Percentiles rank a stretch among this genome's conserved stretches.
These are phyloP conservation scores for Hypoxylon trugodes DNA, from an alignment of 495 filamentous ascomycete genomes.

Conservation along the genomic window DNA sequence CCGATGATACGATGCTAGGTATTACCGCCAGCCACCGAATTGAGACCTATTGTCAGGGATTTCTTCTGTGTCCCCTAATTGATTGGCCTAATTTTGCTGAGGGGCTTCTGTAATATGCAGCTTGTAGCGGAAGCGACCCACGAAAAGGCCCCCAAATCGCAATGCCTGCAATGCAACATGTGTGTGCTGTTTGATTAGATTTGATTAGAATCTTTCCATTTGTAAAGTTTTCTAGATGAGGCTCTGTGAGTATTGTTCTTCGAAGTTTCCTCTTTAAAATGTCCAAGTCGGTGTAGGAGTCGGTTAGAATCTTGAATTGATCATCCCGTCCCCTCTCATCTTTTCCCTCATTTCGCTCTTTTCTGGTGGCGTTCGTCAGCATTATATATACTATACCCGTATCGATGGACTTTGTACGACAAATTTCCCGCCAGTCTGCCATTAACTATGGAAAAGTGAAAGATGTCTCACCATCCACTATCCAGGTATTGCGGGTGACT, in stretches of 20 bases:
- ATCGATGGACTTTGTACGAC: conserved; percentile 6
- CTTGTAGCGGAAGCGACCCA: background rate
- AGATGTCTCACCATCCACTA: background rate
- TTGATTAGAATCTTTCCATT: no score
- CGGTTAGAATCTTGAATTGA: background rate
- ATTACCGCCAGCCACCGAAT: no score
- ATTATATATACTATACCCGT: background rate
- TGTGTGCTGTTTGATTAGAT: background rate
- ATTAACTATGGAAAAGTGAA: background rate
- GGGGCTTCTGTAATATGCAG: background rate
- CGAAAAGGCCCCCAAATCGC: background rate
- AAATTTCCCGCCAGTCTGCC: background rate
- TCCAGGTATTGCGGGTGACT: background rate
- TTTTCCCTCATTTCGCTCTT: background rate
- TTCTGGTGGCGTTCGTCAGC: background rate
- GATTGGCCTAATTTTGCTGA: background rate
- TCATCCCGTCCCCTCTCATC: no score
- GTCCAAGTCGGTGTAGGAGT: background rate
- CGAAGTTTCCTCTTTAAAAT: background rate
- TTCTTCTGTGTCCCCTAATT: background rate
- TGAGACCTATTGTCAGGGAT: background rate
- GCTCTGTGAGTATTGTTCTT: background rate
- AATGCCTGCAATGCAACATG: background rate
- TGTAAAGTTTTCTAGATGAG: background rate
- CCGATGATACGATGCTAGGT: no score